Percentiles rank a stretch among this genome's conserved stretches.
Evolutionary conservation across 805 yeast species (phyloP).

Genomic region (Saturnispora kantuleensis): DNA sequence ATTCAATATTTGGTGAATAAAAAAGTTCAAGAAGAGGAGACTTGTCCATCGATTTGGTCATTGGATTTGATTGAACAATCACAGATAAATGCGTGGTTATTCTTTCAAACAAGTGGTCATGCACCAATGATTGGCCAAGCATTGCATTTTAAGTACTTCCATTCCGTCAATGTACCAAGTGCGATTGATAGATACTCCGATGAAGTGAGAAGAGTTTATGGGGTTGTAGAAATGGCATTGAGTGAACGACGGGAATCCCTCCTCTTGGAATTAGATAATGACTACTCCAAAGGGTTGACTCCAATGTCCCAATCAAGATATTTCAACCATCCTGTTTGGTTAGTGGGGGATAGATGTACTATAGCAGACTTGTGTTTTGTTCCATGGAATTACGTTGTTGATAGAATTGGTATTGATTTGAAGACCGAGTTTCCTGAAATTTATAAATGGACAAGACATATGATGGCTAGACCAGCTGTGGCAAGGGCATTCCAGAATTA

Average conservation of each 20-base stretch:
- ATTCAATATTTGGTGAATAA: slow-evolving; percentile 71
- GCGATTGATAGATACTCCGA: slow-evolving; percentile 88
- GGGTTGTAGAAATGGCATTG: slow-evolving; percentile 89
- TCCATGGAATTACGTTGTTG: slow-evolving; percentile 96
- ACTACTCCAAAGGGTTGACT: slow-evolving; percentile 79
- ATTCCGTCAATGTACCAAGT: slow-evolving; percentile 71
- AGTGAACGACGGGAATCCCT: slow-evolving; percentile 88
- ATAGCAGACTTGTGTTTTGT: slow-evolving; percentile 89
- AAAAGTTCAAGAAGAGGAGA: slow-evolving; percentile 50
- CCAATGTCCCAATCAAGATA: slow-evolving; percentile 77
- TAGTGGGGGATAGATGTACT: slow-evolving; percentile 75
- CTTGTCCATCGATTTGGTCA: slow-evolving; percentile 68
- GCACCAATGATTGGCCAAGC: slow-evolving; percentile 99
- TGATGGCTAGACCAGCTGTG: slow-evolving; percentile 94
- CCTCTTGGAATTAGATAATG: slow-evolving; percentile 80
- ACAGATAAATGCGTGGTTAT: slow-evolving; percentile 80
- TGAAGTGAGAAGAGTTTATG: slow-evolving; percentile 87
- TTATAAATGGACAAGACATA: slow-evolving; percentile 87
- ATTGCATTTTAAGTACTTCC: slow-evolving; percentile 85
- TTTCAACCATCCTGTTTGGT: slow-evolving; percentile 91
- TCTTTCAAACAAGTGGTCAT: slow-evolving; percentile 93
- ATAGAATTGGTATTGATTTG: slow-evolving; percentile 80
- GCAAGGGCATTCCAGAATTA: slow-evolving; percentile 53
- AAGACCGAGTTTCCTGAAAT: slow-evolving; percentile 89
- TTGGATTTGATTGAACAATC: slow-evolving; percentile 70